Evolutionary conservation across 257 asterid species (phyloP).

Genomic region (Solanum pinnatisectum): DNA sequence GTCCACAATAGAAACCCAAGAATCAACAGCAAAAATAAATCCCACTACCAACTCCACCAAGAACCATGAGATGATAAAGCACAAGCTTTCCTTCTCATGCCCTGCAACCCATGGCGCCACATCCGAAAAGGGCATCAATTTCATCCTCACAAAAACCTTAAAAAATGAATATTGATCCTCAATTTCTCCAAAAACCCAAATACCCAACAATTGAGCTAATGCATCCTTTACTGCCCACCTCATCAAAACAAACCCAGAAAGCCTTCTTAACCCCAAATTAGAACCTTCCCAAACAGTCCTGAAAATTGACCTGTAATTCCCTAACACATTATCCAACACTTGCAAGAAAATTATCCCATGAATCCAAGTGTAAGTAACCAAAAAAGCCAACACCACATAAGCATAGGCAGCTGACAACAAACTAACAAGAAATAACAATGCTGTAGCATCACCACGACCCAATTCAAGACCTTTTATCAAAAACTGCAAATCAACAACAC

Average conservation of each 20-base stretch:
- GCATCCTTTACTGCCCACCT: slow-evolving; percentile 95
- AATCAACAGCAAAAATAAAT: slow-evolving; percentile 58
- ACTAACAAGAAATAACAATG: slow-evolving; percentile 49
- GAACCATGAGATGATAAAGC: slow-evolving; percentile 54
- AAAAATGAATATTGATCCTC: slow-evolving; percentile 65
- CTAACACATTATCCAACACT: slow-evolving; percentile 65
- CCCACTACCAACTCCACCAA: slow-evolving; percentile 61
- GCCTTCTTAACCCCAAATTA: slow-evolving; percentile 57
- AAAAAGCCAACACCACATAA: slow-evolving; percentile 59
- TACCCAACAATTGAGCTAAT: slow-evolving; percentile 63
- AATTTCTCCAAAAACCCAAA: slow-evolving; percentile 63
- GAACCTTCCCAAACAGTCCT: slow-evolving; percentile 77
- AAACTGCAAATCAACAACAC: slow-evolving; percentile 54
- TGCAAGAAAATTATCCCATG: slow-evolving; percentile 58
- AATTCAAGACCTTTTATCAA: slow-evolving; percentile 59
- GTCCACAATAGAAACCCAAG: slow-evolving; percentile 80
- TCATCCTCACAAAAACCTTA: slow-evolving; percentile 63
- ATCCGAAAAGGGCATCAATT: slow-evolving; percentile 65
- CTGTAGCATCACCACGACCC: slow-evolving; percentile 49
- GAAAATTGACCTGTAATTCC: slow-evolving; percentile 37
- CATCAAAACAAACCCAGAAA: slow-evolving; percentile 72
- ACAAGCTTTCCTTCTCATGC: slow-evolving; percentile 68
- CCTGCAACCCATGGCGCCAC: slow-evolving; percentile 74
- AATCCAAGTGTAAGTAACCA: slow-evolving; percentile 69
- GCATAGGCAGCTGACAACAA: slow-evolving; percentile 51